Percentiles rank a stretch among this genome's conserved stretches.
Evolutionary conservation across 805 yeast genomes (phyloP).

Genomic region (Cyberlindnera mrakii): DNA sequence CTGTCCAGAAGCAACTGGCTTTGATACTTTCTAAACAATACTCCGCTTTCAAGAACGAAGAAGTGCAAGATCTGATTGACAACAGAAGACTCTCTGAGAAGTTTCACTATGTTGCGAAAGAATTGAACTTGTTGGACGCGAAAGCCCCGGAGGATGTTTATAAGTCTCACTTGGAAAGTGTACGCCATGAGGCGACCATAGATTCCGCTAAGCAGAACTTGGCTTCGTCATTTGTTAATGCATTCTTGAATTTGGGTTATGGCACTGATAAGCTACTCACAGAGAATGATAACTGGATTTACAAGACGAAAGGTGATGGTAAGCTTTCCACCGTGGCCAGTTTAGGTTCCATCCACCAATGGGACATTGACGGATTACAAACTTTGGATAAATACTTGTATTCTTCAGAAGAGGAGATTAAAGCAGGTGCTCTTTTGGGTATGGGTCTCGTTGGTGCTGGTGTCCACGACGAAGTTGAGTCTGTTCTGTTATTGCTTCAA

Average conservation of each 20-base stretch:
- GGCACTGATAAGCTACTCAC: conserved; percentile 78
- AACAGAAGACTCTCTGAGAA: conserved; percentile 75
- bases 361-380: conserved; percentile 93
- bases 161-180: conserved; percentile 80
- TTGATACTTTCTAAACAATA: conserved; percentile 84
- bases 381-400: conserved; percentile 83
- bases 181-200: conserved; percentile 49
- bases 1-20: conserved; percentile 84
- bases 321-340: conserved; percentile 90
- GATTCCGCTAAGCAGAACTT: conserved; percentile 94
- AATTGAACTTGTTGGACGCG: conserved; percentile 82
- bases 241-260: conserved; percentile 86
- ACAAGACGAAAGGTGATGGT: conserved; percentile 86
- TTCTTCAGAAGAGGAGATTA: conserved; percentile 77
- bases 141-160: conserved; percentile 93
- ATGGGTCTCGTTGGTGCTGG: conserved; percentile 89
- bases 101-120: conserved; percentile 75
- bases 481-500: conserved; percentile 78
- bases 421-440: conserved; percentile 96
- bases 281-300: conserved; percentile 82
- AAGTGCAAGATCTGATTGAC: conserved; percentile 78
- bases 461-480: conserved; percentile 93
- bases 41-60: conserved; percentile 66
- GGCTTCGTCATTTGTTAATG: conserved; percentile 91
- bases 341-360: conserved; percentile 81